Base-by-base conservation (phyloP, 306 rosid genomes). In the Vigna unguiculata region DNA sequence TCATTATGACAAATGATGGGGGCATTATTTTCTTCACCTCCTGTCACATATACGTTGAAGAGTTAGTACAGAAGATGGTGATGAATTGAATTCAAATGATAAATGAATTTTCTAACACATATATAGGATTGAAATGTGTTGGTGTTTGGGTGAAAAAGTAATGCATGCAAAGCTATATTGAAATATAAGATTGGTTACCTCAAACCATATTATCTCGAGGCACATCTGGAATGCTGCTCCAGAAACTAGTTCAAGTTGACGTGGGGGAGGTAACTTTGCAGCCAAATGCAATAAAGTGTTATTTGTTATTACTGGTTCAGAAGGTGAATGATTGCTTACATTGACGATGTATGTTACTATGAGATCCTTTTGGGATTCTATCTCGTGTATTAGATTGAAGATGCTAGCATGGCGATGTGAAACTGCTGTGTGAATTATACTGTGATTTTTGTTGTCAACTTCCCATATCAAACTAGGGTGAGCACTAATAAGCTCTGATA, bases 171-270 rank as follows among this genome's bases (percentile, higher is more conserved):
- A 25, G 30, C 30, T 25, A 25, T 25, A 25, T 2, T 25, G 28
- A 2, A 30, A 30, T 30, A 30, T 30, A 30, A 30, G 34, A 4
- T 32, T 34, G 4, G n/a, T 12, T 77, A 84, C 87, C 85, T 84
- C 53, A 68, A 84, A 84, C 87, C 87, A 84, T 51, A 24, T 7
- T 34, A 84, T 2, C 81, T 84, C 87, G 0, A 41, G 62, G 17
- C 57, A 47, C 87, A 84, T 80, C 32, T 84, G 85, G 19, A 84
- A 52, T 58, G 85, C 87, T 24, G 80, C 87, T 49, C 85, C 87
- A 4, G 82, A 72, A 38, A 84, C 70, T 28, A 77, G n/a, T 46
- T 84, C 68, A 51, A 84, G 85, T 34, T 32, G 83, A 36, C 11
- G 2, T 2, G 11, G 38, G 14, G 87, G 83, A 36, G 85, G 85